Evolutionary conservation across 2,329 filamentous ascomycete species (phyloP), one percentile per base, ranked within the genome.

Genomic region (Clarireedia homoeocarpa): DNA sequence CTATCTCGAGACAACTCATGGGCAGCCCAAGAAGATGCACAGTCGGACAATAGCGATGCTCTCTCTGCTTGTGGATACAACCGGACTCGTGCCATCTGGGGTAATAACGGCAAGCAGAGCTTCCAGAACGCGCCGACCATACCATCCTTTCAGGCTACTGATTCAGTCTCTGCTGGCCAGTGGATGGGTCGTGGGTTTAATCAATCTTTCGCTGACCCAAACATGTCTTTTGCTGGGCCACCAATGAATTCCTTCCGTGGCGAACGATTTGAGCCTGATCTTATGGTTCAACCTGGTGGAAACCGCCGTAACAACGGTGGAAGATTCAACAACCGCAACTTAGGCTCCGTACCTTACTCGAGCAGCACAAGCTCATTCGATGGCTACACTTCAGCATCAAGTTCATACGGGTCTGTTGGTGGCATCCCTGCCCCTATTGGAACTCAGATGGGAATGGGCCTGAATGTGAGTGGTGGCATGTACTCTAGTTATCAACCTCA

Each of bases 51-150:
- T 36, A 79, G 77, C 65, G 82, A 85, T 61, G 69, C 75, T 36
- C 61, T 80, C 51, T 77, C 80, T 15, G 66, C 74, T 23, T 75
- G 74, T 40, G 74, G 75, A 4, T 80, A 81, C 67, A 78, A 74
- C 56, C 78, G 80, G 50, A 68, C 76, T 55, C 77, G 80, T 44
- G 76, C 75, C 50, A 80, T 83, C 54, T 85, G 82, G 82, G 75
- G 71, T 60, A 76, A 71, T 45, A 59, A 56, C 27, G 56, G 52
- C 39, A 81, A 80, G 65, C 66, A 71, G 14, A 59, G 67, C 2
- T 77, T 75, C 60, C 30, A 52, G 51, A 58, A 51, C 27, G 23
- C 57, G 26, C 61, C 58, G 45, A 39, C 63, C 30, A 51, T 63
- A 14, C 49, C 58, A 48, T 44, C 42, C 14, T 67, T 67, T 44